These are phyloP conservation scores for Spizellomyces punctatus DNA, from an alignment of 192 early-diverging fungal genomes.

Conservation along the genomic window DNA sequence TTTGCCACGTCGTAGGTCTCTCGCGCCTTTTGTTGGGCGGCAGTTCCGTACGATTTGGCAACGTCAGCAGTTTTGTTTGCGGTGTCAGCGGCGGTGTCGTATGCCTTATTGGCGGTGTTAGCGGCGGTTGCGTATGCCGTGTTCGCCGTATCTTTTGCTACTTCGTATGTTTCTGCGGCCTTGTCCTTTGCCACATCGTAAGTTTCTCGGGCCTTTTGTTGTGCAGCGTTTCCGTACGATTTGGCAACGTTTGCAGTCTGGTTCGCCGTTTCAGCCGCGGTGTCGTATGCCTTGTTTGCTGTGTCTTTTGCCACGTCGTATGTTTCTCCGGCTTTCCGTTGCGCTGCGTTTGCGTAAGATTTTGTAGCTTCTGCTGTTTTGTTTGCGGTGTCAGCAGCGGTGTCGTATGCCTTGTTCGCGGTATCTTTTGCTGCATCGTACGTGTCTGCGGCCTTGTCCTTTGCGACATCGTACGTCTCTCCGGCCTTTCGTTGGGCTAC, in stretches of 20 bases:
- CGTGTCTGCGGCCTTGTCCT: background rate
- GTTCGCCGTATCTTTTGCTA: background rate
- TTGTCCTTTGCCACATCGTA: background rate
- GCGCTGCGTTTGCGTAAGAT: background rate
- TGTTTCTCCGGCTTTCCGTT: background rate
- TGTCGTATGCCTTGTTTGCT: background rate
- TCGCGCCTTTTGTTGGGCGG: background rate
- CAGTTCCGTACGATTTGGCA: too few relatives aligned
- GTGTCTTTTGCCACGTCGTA: conserved; percentile 4
- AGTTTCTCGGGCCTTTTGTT: background rate
- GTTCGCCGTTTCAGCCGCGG: background rate
- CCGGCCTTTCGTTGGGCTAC: background rate
- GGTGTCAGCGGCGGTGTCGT: background rate
- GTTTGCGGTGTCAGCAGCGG: background rate
- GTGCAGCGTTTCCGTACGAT: background rate
- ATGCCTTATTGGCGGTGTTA: background rate
- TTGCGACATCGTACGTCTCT: background rate
- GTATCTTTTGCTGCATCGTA: background rate
- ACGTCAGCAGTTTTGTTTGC: background rate
- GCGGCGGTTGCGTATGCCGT: background rate
- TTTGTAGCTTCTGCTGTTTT: background rate
- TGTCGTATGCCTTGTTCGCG: background rate
- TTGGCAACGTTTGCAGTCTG: conserved; percentile 1
- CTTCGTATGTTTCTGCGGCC: background rate
- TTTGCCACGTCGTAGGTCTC: conserved; percentile 5